Conservation (phyloP, 1,284 basidiomycete species). For the Lentinula novae-zelandiae region DNA sequence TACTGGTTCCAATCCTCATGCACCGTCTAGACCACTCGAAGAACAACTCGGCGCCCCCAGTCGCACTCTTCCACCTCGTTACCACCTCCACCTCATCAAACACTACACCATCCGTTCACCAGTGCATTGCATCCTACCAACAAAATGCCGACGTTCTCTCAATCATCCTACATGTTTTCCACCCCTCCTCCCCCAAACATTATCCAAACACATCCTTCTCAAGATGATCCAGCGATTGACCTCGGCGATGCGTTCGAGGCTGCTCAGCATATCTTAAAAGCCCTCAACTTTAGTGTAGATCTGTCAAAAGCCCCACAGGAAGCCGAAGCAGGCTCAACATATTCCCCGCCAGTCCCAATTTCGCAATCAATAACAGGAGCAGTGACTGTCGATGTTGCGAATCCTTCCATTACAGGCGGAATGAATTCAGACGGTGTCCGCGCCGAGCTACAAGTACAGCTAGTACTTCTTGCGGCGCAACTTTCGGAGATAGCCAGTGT, state of each 20-base stretch:
- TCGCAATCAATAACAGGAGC: conserved; percentile 1
- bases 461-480: conserved; percentile 61
- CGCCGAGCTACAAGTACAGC: conserved; percentile 59
- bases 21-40: conserved; percentile 50
- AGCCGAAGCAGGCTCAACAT: conserved; percentile 27
- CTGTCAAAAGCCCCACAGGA: conserved; percentile 33
- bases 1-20: background rate
- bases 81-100: conserved; percentile 26
- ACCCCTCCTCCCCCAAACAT: conserved; percentile 12
- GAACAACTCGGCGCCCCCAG: conserved; percentile 68
- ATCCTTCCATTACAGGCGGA: background rate
- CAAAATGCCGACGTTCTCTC: conserved; percentile 22
- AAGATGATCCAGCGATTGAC: conserved; percentile 32
- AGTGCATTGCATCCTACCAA: conserved; percentile 56
- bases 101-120: conserved; percentile 19
- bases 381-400: conserved; percentile 5
- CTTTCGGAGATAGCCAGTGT: conserved; percentile 52
- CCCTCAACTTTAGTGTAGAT: conserved; percentile 61
- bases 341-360: conserved; percentile 10
- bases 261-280: conserved; percentile 70
- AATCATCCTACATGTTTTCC: conserved; percentile 23
- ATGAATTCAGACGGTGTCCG: conserved; percentile 31
- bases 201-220: conserved; percentile 8
- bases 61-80: conserved; percentile 37
- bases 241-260: conserved; percentile 66